These are phyloP conservation scores for Curvularia sp. DNA, from an alignment of 2,329 filamentous ascomycete species.

Conservation along the genomic window DNA sequence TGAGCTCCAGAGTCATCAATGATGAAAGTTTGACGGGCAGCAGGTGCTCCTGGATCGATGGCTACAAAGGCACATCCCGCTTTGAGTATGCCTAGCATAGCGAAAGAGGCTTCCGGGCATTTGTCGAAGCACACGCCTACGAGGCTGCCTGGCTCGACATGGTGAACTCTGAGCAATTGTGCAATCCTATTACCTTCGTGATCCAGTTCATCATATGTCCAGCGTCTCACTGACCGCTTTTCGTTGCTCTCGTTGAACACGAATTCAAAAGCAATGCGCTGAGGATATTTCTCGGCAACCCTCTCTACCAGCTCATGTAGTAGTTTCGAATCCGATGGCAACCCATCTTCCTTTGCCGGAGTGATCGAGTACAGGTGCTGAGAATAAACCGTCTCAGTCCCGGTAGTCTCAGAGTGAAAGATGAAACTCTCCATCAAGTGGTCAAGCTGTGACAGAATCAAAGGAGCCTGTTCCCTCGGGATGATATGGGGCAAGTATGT, in stretches of 20 bases:
- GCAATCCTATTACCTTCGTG: slow-evolving; percentile 75
- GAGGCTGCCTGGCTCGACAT: slow-evolving; percentile 64
- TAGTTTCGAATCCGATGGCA: slow-evolving; percentile 66
- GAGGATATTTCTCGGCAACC: slow-evolving; percentile 63
- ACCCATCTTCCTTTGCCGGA: slow-evolving; percentile 64
- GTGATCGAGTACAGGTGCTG: slow-evolving; percentile 68
- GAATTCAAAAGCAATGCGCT: slow-evolving; percentile 77
- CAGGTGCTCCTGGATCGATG: slow-evolving; percentile 76
- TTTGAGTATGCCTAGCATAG: slow-evolving; percentile 82
- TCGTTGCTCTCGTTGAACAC: slow-evolving; percentile 63
- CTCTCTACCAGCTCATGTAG: slow-evolving; percentile 81
- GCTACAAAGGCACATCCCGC: slow-evolving; percentile 82
- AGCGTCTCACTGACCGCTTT: slow-evolving; percentile 60
- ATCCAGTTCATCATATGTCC: slow-evolving; percentile 79
- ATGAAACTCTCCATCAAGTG: slow-evolving; percentile 67
- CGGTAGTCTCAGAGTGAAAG: slow-evolving; percentile 53
- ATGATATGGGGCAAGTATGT: slow-evolving; percentile 71
- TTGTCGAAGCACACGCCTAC: slow-evolving; percentile 85
- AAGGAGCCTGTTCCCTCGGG: slow-evolving; percentile 69
- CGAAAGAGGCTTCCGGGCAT: slow-evolving; percentile 82
- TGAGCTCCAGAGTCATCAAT: slow-evolving; percentile 73
- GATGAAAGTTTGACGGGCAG: slow-evolving; percentile 78
- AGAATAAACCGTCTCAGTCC: slow-evolving; percentile 48
- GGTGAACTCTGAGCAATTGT: slow-evolving; percentile 63
- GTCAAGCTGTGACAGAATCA: slow-evolving; percentile 77